These are phyloP conservation scores for Phanerodontia chrysosporium DNA, from an alignment of 768 basidiomycete species.

Conservation along the genomic window DNA sequence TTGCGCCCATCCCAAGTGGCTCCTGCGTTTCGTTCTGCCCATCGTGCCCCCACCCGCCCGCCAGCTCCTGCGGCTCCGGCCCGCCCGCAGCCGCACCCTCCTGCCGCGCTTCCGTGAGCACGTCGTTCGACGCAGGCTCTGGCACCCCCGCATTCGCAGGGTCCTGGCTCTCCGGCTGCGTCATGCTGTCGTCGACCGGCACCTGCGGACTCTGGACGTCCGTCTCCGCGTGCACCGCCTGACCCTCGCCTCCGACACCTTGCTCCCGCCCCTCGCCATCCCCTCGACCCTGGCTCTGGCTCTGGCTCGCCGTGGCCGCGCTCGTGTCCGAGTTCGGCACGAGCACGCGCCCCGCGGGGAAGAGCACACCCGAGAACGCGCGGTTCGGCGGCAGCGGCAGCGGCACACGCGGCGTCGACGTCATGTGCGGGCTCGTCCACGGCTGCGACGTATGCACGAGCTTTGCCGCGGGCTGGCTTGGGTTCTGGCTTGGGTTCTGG, in stretches of 20 bases:
- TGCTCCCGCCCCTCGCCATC: no score
- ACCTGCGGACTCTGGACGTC: not conserved
- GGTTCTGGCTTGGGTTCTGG: no score
- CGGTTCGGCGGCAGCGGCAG: not conserved
- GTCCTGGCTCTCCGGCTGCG: no score
- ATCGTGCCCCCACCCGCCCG: no score
- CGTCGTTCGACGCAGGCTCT: no score
- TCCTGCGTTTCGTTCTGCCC: not conserved
- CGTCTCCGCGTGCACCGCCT: not conserved
- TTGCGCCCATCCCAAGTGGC: not conserved
- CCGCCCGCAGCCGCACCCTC: no score
- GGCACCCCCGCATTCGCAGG: no score
- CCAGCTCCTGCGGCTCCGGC: no score
- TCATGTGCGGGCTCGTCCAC: not conserved
- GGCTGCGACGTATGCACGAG: not conserved
- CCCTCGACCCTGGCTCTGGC: not conserved
- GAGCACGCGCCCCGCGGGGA: not conserved
- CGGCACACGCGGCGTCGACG: not conserved
- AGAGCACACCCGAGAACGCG: not conserved
- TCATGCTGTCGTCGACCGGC: not conserved
- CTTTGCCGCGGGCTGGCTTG: not conserved
- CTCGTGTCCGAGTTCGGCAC: constrained; percentile 12
- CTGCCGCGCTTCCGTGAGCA: no score
- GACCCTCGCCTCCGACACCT: not conserved
- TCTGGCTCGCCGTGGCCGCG: constrained; percentile 18